Conservation (phyloP, 2,329 filamentous ascomycete species). For the Grosmannia clavigera region DNA sequence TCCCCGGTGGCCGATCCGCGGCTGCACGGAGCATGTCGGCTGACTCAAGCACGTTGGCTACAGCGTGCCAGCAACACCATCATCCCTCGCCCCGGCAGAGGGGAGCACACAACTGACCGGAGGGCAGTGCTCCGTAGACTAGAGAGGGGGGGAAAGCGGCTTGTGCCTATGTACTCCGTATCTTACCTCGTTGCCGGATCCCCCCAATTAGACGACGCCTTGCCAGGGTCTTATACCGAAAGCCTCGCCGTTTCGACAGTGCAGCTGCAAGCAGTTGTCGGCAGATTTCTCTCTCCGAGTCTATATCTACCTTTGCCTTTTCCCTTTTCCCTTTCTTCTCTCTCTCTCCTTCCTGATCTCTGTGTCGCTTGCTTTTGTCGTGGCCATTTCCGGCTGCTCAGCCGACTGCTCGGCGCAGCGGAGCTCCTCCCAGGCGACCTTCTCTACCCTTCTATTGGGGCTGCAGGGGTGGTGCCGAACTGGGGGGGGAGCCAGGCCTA, state of each 20-base stretch:
- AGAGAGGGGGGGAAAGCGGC: too few relatives aligned
- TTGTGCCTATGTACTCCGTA: too few relatives aligned
- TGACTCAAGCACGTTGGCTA: conserved; percentile 1
- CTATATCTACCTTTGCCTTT: too few relatives aligned
- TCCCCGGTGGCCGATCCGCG: conserved; percentile 8
- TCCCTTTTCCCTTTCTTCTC: not conserved
- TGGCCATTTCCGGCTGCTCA: not conserved
- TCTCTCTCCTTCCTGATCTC: not conserved
- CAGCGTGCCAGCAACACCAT: not conserved
- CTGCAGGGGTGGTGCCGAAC: not conserved
- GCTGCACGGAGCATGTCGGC: conserved; percentile 12
- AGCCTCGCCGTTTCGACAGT: too few relatives aligned
- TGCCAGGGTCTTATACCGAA: too few relatives aligned
- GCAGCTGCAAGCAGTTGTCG: too few relatives aligned
- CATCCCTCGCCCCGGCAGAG: not conserved
- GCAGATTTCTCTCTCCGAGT: too few relatives aligned
- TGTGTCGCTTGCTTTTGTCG: not conserved
- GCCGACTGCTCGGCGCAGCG: conserved; percentile 11
- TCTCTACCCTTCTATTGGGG: not conserved
- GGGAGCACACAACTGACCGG: not conserved
- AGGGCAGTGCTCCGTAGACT: too few relatives aligned
- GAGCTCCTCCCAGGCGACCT: not conserved
- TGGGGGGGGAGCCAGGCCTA: not conserved
- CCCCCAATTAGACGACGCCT: too few relatives aligned
- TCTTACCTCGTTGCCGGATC: too few relatives aligned